These are phyloP conservation scores for Myrmaecium sp. DNA, from an alignment of 2,329 filamentous ascomycete species.

Conservation along the genomic window DNA sequence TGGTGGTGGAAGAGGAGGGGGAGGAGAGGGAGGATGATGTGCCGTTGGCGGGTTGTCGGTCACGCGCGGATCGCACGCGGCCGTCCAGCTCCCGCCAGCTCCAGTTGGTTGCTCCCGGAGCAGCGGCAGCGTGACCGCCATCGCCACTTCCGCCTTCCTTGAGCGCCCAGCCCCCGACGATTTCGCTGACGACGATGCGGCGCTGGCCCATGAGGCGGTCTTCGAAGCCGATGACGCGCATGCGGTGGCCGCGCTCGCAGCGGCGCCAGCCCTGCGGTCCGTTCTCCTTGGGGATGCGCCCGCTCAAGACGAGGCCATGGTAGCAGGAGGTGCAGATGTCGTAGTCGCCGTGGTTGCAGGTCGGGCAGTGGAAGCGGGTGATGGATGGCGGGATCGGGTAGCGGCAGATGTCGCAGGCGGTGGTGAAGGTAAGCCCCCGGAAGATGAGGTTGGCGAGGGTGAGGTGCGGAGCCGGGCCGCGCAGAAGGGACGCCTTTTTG, in stretches of 20 bases:
- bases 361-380: conserved; percentile 63
- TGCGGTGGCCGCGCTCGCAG: conserved; percentile 65
- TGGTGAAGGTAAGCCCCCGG: conserved; percentile 53
- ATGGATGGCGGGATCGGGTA: conserved; percentile 52
- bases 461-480: conserved; percentile 13
- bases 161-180: conserved; percentile 62
- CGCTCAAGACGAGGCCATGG: conserved; percentile 41
- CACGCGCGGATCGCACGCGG: conserved; percentile 9
- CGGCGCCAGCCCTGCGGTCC: conserved; percentile 69
- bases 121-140: conserved; percentile 5
- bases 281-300: conserved; percentile 56
- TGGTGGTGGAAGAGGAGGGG: neutral
- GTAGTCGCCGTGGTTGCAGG: conserved; percentile 67
- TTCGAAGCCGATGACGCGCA: conserved; percentile 64
- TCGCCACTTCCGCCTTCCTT: conserved; percentile 35
- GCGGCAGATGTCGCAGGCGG: conserved; percentile 63
- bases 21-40: neutral
- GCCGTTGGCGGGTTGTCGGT: neutral
- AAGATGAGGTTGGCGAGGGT: conserved; percentile 29
- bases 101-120: conserved; percentile 8
- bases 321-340: conserved; percentile 76
- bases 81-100: conserved; percentile 20
- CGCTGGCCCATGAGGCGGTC: conserved; percentile 49
- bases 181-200: conserved; percentile 49
- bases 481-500: conserved; percentile 25